Conservation (phyloP, 768 basidiomycete genomes). For the Tricholoma furcatifolium region DNA sequence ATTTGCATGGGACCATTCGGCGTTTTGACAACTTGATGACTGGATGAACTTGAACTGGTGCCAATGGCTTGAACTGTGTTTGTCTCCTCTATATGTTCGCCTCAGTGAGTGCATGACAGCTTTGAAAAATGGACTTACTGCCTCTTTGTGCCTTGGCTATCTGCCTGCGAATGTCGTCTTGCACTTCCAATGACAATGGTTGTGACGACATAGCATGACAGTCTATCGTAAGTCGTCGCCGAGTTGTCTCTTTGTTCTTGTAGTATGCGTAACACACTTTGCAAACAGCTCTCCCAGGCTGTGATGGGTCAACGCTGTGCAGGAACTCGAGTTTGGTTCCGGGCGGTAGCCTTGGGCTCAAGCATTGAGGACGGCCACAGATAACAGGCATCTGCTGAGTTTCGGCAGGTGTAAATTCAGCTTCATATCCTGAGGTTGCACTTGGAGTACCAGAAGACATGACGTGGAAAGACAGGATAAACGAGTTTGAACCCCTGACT, state of each 20-base stretch:
- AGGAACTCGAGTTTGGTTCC: background rate
- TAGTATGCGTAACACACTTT: background rate
- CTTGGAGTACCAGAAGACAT: background rate
- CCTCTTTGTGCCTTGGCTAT: background rate
- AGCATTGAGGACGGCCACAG: no score
- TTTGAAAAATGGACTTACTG: background rate
- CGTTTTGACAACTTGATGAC: background rate
- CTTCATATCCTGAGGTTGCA: constrained; percentile 2
- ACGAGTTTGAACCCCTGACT: background rate
- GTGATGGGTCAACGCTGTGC: background rate
- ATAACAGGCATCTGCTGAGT: no score
- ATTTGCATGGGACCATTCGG: background rate
- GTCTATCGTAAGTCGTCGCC: background rate
- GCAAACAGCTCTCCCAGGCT: background rate
- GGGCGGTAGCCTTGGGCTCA: no score
- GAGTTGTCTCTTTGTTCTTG: background rate
- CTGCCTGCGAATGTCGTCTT: background rate
- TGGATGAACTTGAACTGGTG: background rate
- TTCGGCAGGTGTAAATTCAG: constrained; percentile 9
- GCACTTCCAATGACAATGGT: background rate
- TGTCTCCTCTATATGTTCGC: background rate
- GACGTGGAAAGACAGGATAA: no score
- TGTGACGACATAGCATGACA: background rate
- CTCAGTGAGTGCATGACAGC: background rate
- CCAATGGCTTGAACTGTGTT: background rate